Evolutionary conservation across 495 filamentous ascomycete species (phyloP).

Genomic region (Pseudevernia furfuracea): DNA sequence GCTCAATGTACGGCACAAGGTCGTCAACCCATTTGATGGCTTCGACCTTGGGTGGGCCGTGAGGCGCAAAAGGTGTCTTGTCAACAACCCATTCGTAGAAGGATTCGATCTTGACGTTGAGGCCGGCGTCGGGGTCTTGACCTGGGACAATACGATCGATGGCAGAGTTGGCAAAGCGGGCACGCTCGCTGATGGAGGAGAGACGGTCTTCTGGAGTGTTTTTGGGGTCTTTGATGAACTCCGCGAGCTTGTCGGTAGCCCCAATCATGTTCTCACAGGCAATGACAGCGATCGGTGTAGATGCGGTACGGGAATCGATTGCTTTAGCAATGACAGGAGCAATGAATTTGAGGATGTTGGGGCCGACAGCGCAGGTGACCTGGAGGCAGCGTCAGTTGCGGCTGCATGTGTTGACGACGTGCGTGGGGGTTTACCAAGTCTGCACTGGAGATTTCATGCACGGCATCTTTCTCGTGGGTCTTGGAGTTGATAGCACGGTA

Average conservation of each 20-base stretch:
- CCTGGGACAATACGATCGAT: slow-evolving; percentile 96
- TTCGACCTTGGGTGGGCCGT: slow-evolving; percentile 61
- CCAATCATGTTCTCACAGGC: slow-evolving; percentile 96
- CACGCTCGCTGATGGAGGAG: slow-evolving; percentile 53
- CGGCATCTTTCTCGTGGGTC: slow-evolving; percentile 66
- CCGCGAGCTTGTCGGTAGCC: slow-evolving; percentile 76
- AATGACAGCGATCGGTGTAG: slow-evolving; percentile 76
- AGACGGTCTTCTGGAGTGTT: slow-evolving; percentile 55
- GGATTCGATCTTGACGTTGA: slow-evolving; percentile 92
- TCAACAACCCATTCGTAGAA: slow-evolving; percentile 99
- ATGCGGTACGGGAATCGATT: slow-evolving; percentile 63
- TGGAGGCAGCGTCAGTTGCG: slow-evolving; percentile 3
- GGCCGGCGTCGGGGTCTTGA: slow-evolving; percentile 66
- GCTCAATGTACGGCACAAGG: slow-evolving; percentile 91
- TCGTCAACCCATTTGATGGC: slow-evolving; percentile 90
- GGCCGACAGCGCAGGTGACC: slow-evolving; percentile 92
- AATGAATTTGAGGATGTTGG: slow-evolving; percentile 91
- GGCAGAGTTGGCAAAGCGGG: slow-evolving; percentile 88
- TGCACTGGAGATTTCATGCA: slow-evolving; percentile 77
- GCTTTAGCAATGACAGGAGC: slow-evolving; percentile 89
- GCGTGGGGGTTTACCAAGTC: slow-evolving; percentile 46
- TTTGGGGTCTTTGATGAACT: slow-evolving; percentile 65
- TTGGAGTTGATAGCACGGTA: slow-evolving; percentile 94
- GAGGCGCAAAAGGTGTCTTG: slow-evolving; percentile 62
- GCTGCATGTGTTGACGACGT: neutral